Base-by-base conservation (phyloP, 352 stramenopile species). In the Paralagenidium karlingii region DNA sequence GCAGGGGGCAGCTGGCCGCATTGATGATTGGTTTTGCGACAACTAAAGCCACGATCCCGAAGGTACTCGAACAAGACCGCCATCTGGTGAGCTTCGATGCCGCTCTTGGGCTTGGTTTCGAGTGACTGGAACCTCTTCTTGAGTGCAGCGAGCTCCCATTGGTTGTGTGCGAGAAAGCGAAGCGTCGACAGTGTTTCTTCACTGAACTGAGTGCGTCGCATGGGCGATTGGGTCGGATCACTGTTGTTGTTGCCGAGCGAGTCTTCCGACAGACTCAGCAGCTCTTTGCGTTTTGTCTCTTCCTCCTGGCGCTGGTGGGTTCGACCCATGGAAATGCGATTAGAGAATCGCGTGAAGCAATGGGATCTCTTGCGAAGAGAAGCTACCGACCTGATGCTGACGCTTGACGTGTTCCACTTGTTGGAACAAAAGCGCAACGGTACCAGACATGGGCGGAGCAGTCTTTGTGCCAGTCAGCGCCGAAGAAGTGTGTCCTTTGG, bases 381-480 rank as follows among this genome's bases (percentile, higher is more conserved):
- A 13, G 15, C 8, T n/a, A n/a, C 32, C 3, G 34, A 66, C 68
- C 44, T 75, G 49, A 11, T 63, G 55, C 22, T 75, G 56, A 1
- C 63, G 47, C 40, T 74, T 58, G 30, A 70, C 74, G 13, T 34
- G 46, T 5, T 63, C 55, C 2, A 86, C 60, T 34, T 84, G 71
- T 22, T 63, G 62, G 40, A 86, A 78, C 3, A 89, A 59, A 43
- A 89, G 54, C 36, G 68, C 73, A 15, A 86, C 75, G 0, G 67
- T 85, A 1, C 69, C 65, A 8, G 71, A 85, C 47, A 84, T 51
- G 18, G 48, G 43, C 28, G 78, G 74, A n/a, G n/a, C n/a, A n/a
- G n/a, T n/a, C n/a, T n/a, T n/a, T n/a, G n/a, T n/a, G n/a, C n/a
- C n/a, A n/a, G n/a, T n/a, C n/a, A n/a, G n/a, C n/a, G n/a, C n/a